Base-by-base conservation (phyloP, 306 rosid species). In the Abrus pulchellus region DNA sequence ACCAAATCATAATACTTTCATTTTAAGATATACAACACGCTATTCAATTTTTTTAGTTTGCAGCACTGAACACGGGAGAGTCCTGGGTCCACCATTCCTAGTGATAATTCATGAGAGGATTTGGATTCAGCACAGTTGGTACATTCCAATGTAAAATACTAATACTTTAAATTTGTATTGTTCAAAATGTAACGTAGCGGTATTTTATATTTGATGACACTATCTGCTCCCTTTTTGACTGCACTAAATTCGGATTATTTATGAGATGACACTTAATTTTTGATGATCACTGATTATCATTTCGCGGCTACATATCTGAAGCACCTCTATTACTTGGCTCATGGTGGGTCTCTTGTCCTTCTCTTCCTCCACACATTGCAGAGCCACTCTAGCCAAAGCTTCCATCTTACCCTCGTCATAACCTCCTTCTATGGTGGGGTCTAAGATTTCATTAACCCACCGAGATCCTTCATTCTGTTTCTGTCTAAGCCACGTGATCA, bases 261-360 rank as follows among this genome's bases (percentile, higher is more conserved):
- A 29, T 33, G 9, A 27, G 5, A 5, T 1, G 40, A 44, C 38
- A 29, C 5, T 43, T 1, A 5, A 27, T 28, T 7, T 14, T 5
- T 3, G 45, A 41, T 4, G 33, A 34, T 66, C 44, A 33, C 4
- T 10, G 47, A 14, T n/a, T 11, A 67, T 79, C 70, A 54, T 64
- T 55, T 71, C 3, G 6, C 5, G 36, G 57, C 40, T 38, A 12
- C 8, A 61, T 68, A 41, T 56, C 11, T 59, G 45, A 82, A 88
- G 93, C 57, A 82, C 80, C 62, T 86, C 81, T 7, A 86, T 83
- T 0, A 85, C 92, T 57, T 86, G 83, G 29, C 86, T 85, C 92
- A 90, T 88, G 29, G 84, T 76, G 45, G 94, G 90, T n/a, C 94
- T 86, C 45, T 79, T 80, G 7, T 84, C 86, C 70, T 6, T 90